Conservation (phyloP, 768 basidiomycete genomes). For the Tulasnella sp. region DNA sequence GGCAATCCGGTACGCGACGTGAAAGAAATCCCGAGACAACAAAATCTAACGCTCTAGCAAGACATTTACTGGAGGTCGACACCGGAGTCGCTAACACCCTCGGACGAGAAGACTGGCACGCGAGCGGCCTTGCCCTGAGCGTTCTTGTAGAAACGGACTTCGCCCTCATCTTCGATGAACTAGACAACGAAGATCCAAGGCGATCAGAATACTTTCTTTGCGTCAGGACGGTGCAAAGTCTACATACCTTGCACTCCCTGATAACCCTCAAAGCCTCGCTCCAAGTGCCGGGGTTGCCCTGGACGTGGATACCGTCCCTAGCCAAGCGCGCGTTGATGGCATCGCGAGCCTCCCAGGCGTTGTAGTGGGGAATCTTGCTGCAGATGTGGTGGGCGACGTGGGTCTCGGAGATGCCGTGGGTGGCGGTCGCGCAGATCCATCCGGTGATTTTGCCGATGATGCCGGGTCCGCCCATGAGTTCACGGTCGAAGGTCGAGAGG, state of each 20-base stretch:
- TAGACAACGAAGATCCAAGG: slow-evolving; percentile 17
- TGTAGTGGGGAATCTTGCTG: slow-evolving; percentile 94
- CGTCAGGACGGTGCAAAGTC: background rate
- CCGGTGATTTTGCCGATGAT: slow-evolving; percentile 60
- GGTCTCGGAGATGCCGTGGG: slow-evolving; percentile 90
- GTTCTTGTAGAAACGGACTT: slow-evolving; percentile 88
- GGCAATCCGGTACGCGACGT: background rate
- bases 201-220: background rate
- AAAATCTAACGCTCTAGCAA: background rate
- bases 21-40: background rate
- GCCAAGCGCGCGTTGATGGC: slow-evolving; percentile 71
- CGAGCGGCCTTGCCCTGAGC: slow-evolving; percentile 62
- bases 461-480: slow-evolving; percentile 48
- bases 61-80: slow-evolving; percentile 37
- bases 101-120: slow-evolving; percentile 53
- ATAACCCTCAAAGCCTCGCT: slow-evolving; percentile 66
- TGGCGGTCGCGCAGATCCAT: slow-evolving; percentile 74
- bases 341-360: slow-evolving; percentile 85
- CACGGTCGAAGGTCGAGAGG: slow-evolving; percentile 81
- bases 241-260: slow-evolving; percentile 58
- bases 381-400: slow-evolving; percentile 86
- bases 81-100: slow-evolving; percentile 51
- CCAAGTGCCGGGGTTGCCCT: slow-evolving; percentile 72
- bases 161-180: slow-evolving; percentile 92
- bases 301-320: slow-evolving; percentile 46